Base-by-base conservation (phyloP, 371 early-diverging fungal species). In the Mortierella sp. region DNA sequence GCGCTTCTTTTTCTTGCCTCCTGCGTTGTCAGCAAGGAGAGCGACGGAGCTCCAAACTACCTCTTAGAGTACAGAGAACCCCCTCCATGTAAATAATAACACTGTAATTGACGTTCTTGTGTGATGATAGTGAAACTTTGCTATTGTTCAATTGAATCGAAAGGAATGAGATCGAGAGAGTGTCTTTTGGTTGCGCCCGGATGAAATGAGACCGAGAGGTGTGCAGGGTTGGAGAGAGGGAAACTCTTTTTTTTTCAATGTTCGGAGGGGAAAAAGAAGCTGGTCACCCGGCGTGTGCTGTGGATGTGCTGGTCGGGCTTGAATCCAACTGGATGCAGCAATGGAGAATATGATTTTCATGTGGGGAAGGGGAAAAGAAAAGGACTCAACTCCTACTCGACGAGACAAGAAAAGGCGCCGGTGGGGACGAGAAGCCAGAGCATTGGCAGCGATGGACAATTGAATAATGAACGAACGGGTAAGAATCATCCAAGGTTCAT, bases 401-500 rank as follows among this genome's bases (percentile, higher is more conserved):
- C 26, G 16, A 53, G 24, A 53, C 14, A 61, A 48, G 26, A 40
- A 40, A 40, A 40, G 43, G 43, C 43, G 6, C 43, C 43, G 28
- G 28, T 13, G 26, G 3, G 57, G 13, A 46, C 43, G 37, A 24
- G 55, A 11, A 73, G 40, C 11, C 8, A 31, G 34, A 21, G 37
- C 43, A 40, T 40, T 40, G 43, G 43, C 43, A 40, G 43, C 43
- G 6, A 40, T 40, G 19, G 53, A 53, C 19, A 16, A 1, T 11
- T 24, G 43, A 24, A 24, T 53, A 24, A 26, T 55, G 43, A 40
- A 34, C 21, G 9, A 6, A 21, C 64, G 64, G 64, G 21, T 37
- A 64, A 19, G 34, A 31, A 64, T 64, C 64, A 64, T 40, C 64
- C 64, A 57, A 73, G 73, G 71, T 71, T 71, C 71, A 71, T 51